Evolutionary conservation across 192 early-diverging fungal genomes (phyloP).

Genomic region (Coemansia sp.): DNA sequence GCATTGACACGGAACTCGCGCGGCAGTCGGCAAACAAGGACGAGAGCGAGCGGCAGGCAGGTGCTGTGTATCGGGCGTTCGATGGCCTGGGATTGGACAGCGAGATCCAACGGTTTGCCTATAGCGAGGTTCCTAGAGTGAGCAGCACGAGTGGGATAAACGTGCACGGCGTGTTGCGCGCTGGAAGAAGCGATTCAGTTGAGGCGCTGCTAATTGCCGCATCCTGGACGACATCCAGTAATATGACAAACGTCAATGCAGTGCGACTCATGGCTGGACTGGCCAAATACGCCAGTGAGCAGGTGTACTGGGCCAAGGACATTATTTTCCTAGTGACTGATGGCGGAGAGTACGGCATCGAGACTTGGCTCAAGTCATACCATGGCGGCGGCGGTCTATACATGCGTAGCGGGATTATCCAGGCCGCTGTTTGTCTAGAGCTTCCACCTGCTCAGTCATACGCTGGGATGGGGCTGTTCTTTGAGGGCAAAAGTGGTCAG

Average conservation of each 20-base stretch:
- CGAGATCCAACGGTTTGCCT: slow-evolving; percentile 37
- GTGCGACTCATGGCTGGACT: slow-evolving; percentile 40
- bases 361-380: slow-evolving; percentile 88
- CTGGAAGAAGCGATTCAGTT: slow-evolving; percentile 83
- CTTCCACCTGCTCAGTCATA: slow-evolving; percentile 63
- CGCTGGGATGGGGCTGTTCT: slow-evolving; percentile 68
- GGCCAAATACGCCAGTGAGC: slow-evolving; percentile 49
- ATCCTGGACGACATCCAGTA: slow-evolving; percentile 69
- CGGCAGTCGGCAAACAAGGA: not conserved
- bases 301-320: slow-evolving; percentile 91
- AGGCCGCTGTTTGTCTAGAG: slow-evolving; percentile 85
- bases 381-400: slow-evolving; percentile 61
- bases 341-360: slow-evolving; percentile 69
- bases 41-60: slow-evolving; percentile 7
- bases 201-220: slow-evolving; percentile 86
- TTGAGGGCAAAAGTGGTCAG: slow-evolving; percentile 89
- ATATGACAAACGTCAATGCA: slow-evolving; percentile 39
- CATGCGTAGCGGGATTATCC: slow-evolving; percentile 74
- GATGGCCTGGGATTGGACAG: slow-evolving; percentile 33
- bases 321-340: slow-evolving; percentile 87
- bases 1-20: slow-evolving; percentile 12
- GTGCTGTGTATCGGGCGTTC: slow-evolving; percentile 20
- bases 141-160: slow-evolving; percentile 59
- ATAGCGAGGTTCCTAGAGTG: slow-evolving; percentile 30
- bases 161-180: slow-evolving; percentile 77